Base-by-base conservation (phyloP, 352 stramenopile species). In the Phytophthora brassicae region DNA sequence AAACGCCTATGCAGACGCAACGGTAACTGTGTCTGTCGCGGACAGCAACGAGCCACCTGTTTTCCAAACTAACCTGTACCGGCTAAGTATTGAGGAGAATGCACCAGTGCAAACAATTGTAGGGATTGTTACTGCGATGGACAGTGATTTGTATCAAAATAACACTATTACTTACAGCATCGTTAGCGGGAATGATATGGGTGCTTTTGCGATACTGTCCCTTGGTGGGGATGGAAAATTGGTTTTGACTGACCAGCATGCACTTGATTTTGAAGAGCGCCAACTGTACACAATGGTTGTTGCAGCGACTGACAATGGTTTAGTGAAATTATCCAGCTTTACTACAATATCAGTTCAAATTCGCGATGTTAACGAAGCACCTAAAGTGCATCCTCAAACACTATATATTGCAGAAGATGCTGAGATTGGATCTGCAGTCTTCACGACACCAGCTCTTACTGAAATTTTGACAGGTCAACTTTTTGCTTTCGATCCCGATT, bases 61-160 rank as follows among this genome's bases (percentile, higher is more conserved):
- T 0, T 88, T 86, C 56, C 44, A 65, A 46, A 7, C 39, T 0
- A 42, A 20, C 19, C 42, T 42, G 7, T 88, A 84, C 44, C 59
- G 12, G 0, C 81, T 85, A 51, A 26, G 7, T 0, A 44, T 83
- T 13, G 16, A 28, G 9, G 79, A 88, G 60, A 85, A 84, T 58
- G n/a, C 46, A 16, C 33, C 63, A n/a, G 61, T 43, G 3, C 66
- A 74, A 33, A 65, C 74, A 0, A 24, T 63, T 17, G 51, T 84
- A 4, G 76, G 76, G 9, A 52, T 60, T 4, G 39, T 84, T 12
- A 38, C 42, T 1, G 79, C 79, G 0, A 58, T 79, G 14, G 72
- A 84, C 35, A 59, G 41, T 1, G 79, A 88, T 49, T 66, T 49
- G 7, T 79, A 70, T 33, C 74, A 85, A 58, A 85, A 86, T 66